Evolutionary conservation across 2,329 filamentous ascomycete genomes (phyloP), one percentile per base, ranked within the genome.

Genomic region (Aureobasidium melanogenum): DNA sequence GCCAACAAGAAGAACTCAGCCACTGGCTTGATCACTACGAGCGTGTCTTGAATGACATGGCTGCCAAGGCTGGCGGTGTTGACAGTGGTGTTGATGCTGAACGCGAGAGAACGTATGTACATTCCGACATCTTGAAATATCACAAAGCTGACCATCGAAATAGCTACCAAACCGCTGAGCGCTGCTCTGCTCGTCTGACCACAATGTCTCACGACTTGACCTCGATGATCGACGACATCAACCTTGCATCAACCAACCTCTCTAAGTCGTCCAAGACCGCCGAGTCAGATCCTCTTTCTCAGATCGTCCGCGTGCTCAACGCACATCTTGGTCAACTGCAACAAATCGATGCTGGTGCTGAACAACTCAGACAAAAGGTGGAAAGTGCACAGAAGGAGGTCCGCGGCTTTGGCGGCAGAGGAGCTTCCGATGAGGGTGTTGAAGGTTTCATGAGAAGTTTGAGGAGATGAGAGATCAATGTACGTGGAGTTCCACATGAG

Each of bases 211-310:
- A 91, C 72, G 91, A 96, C 71, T 80, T 99, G 65, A 86, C 85
- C 51, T 93, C 91, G 76, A 97, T 99, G 91, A 96, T 99, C 68
- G 92, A 96, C 72, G 94, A 97, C 75, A 96, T 99, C 72, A 99
- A 99, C 72, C 85, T 87, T 67, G 93, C 95, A 64, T 94, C 90
- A n/a, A 84, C 89, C 60, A 91, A 87, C 26, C 78, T 99, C 66
- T 93, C 86, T 81, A 96, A 95, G 81, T 91, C 88, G 62, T 88
- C 83, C 75, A 95, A 95, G 75, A 64, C 67, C 4, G 63, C 66
- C n/a, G 48, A 60, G 14, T 32, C 36, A 15, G 66, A 70, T 60
- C 72, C 97, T 88, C 82, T 97, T 71, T 93, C 91, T 67, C 91
- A 97, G 75, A 96, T 99, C 69, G 93, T 97, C 58, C 88, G 91